phyloP scores from a whole-genome alignment of 352 stramenopile genomes.

The Saprolegnia parasitica region DNA sequence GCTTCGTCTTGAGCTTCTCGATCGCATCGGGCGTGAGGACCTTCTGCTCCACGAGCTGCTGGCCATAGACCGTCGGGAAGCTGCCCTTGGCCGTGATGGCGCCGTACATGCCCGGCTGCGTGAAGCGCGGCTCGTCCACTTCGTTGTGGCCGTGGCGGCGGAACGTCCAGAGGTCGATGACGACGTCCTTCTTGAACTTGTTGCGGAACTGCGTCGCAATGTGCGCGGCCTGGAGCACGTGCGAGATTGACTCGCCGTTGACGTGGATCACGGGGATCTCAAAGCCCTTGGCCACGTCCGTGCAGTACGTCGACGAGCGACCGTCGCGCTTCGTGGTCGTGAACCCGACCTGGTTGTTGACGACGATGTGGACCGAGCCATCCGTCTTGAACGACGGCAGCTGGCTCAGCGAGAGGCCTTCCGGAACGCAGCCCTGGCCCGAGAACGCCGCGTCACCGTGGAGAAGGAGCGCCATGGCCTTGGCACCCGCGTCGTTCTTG shows the following conservation, averaged over 20 bases:
- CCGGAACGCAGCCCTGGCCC: conserved; percentile 76
- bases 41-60: conserved; percentile 52
- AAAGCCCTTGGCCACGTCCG: conserved; percentile 78
- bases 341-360: conserved; percentile 90
- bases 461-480: conserved; percentile 77
- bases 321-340: conserved; percentile 80
- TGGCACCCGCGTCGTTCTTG: conserved; percentile 60
- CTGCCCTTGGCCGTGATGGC: conserved; percentile 55
- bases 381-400: conserved; percentile 69
- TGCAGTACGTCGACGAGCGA: conserved; percentile 77
- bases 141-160: conserved; percentile 88
- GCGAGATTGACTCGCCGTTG: conserved; percentile 74
- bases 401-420: conserved; percentile 69
- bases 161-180: conserved; percentile 82
- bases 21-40: conserved; percentile 51
- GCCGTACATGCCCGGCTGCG: conserved; percentile 85
- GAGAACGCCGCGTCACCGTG: conserved; percentile 85
- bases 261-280: conserved; percentile 84
- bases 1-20: conserved; percentile 51
- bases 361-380: conserved; percentile 79
- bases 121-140: conserved; percentile 85
- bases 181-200: conserved; percentile 78
- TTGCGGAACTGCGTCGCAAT: conserved; percentile 80
- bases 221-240: conserved; percentile 69
- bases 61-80: conserved; percentile 66